Conservation (phyloP, 2,329 filamentous ascomycete species). For the Botrytis pseudocinerea region DNA sequence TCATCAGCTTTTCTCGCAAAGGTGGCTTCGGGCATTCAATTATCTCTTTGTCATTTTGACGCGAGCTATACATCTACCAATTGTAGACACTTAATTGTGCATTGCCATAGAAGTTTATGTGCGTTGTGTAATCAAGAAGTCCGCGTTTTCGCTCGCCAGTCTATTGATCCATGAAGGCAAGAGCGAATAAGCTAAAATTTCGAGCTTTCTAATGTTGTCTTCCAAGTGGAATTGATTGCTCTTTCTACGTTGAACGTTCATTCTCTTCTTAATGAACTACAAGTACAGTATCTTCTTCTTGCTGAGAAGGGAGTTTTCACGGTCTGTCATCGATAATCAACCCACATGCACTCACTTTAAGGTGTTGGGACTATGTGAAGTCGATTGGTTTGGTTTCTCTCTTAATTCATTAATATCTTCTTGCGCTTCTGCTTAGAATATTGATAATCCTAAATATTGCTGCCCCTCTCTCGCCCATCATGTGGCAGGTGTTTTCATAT, state of each 20-base stretch:
- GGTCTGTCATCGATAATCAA: neutral
- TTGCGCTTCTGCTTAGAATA: neutral
- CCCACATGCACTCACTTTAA: neutral
- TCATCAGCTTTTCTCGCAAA: neutral
- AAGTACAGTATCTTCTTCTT: neutral
- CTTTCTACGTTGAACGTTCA: neutral
- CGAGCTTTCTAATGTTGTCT: neutral
- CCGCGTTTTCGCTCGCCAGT: neutral
- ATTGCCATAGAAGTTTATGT: neutral
- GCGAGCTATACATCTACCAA: neutral
- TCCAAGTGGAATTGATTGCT: conserved; percentile 5
- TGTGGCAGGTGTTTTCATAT: conserved; percentile 44
- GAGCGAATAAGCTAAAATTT: neutral
- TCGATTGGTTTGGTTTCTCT: neutral
- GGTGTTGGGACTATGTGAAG: neutral
- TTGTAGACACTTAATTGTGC: neutral
- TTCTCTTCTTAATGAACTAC: neutral
- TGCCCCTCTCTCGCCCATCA: neutral
- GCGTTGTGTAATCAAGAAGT: neutral
- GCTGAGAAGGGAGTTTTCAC: neutral
- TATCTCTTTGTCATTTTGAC: neutral
- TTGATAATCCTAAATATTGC: neutral
- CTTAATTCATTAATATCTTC: neutral
- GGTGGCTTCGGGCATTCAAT: neutral
- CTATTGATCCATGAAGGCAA: neutral